phyloP scores from a whole-genome alignment of 1,284 basidiomycete species.

The Pseudozyma thailandica region DNA sequence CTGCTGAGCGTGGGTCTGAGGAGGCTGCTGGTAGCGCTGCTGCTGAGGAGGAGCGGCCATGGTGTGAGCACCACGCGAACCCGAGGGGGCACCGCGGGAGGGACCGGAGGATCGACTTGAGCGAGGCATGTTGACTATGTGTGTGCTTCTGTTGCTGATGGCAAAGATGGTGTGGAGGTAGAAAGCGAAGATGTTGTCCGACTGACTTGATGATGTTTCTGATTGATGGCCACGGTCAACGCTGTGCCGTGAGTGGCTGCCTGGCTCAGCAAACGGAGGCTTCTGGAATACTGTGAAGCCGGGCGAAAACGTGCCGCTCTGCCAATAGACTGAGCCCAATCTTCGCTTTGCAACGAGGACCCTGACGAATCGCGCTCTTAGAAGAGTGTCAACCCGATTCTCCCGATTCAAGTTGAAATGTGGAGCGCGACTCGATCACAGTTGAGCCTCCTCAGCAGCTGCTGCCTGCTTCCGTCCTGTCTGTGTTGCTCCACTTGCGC shows the following conservation, averaged over 20 bases:
- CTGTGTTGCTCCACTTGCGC: constrained; percentile 48
- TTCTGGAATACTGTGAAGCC: constrained; percentile 13
- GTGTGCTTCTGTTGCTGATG: constrained; percentile 1
- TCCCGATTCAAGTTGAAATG: constrained; percentile 10
- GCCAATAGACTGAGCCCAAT: constrained; percentile 31
- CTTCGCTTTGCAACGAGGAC: background rate
- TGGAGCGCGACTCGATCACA: constrained; percentile 45
- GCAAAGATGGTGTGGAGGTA: constrained; percentile 13
- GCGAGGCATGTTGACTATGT: constrained; percentile 58
- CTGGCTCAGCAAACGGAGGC: constrained; percentile 7
- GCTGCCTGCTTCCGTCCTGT: background rate
- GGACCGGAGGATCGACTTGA: constrained; percentile 55
- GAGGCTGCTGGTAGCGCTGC: constrained; percentile 36
- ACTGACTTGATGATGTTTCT: background rate
- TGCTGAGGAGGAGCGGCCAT: constrained; percentile 56
- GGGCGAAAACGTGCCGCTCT: constrained; percentile 34
- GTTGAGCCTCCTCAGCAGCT: constrained; percentile 2
- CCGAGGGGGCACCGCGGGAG: constrained; percentile 58
- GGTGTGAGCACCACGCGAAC: constrained; percentile 64
- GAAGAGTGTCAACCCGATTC: constrained; percentile 12
- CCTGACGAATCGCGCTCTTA: background rate
- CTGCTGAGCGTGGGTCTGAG: constrained; percentile 37
- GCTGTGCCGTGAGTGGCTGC: constrained; percentile 9
- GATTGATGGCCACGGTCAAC: constrained; percentile 3
- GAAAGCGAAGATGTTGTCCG: background rate